Conservation (phyloP, 305 asterid species). For the Salvia sclarea region DNA sequence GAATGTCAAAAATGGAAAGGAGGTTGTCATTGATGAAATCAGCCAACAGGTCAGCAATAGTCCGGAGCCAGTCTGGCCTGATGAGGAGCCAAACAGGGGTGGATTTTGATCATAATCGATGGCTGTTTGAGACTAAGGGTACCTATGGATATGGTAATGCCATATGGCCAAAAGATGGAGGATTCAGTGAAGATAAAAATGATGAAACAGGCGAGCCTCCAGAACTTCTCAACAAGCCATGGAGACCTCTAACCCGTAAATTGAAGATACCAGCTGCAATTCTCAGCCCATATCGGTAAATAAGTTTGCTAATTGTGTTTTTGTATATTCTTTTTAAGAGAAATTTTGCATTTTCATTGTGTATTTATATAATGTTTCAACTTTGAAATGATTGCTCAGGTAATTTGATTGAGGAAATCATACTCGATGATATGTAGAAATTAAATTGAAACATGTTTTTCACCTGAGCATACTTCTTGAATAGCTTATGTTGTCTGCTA, state of each 20-base stretch:
- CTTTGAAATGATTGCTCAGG: neutral
- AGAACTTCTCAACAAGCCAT: constrained; percentile 81
- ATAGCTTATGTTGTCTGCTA: neutral
- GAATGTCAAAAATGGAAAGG: constrained; percentile 86
- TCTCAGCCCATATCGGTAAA: constrained; percentile 87
- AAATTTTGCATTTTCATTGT: neutral
- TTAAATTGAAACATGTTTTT: neutral
- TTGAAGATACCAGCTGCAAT: constrained; percentile 84
- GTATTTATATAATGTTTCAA: neutral
- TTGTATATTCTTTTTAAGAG: constrained; percentile 8
- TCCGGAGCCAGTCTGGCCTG: constrained; percentile 71
- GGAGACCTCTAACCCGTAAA: constrained; percentile 97
- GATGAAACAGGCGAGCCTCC: constrained; percentile 56
- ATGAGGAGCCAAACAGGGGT: constrained; percentile 83
- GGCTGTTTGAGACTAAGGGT: constrained; percentile 94
- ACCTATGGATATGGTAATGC: constrained; percentile 98
- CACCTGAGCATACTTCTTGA: neutral
- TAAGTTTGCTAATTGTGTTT: neutral
- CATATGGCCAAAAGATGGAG: constrained; percentile 89
- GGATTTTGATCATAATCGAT: constrained; percentile 88
- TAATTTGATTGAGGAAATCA: neutral
- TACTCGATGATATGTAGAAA: neutral
- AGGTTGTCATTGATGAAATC: constrained; percentile 88
- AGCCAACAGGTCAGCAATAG: constrained; percentile 56
- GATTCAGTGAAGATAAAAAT: constrained; percentile 48